Evolutionary conservation across 1,284 basidiomycete genomes (phyloP).

Genomic region (Rhodofomes roseus): DNA sequence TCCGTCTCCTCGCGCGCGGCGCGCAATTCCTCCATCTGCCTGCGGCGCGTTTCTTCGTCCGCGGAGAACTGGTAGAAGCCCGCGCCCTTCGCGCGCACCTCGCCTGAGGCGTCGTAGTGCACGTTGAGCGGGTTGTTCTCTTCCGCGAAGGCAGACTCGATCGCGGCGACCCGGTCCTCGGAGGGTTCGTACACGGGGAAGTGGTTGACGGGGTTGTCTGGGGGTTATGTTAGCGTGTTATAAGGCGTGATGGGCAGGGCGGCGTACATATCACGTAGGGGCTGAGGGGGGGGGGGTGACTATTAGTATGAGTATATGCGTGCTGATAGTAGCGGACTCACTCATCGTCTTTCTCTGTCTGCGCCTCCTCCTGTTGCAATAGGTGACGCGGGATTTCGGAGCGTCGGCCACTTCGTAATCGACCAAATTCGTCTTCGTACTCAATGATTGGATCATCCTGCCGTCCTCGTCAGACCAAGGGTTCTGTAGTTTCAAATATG

Average conservation of each 20-base stretch:
- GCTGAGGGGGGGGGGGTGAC: slow-evolving; percentile 33
- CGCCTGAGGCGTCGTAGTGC: slow-evolving; percentile 81
- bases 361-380: slow-evolving; percentile 28
- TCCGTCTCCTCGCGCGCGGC: slow-evolving; percentile 70
- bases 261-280: slow-evolving; percentile 47
- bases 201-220: slow-evolving; percentile 73
- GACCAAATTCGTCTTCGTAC: slow-evolving; percentile 85
- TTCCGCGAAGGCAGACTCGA: slow-evolving; percentile 74
- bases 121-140: slow-evolving; percentile 66
- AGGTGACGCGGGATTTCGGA: slow-evolving; percentile 77
- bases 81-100: slow-evolving; percentile 86
- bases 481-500: background rate
- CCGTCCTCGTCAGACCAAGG: background rate
- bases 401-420: slow-evolving; percentile 59
- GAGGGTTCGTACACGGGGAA: slow-evolving; percentile 87
- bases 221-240: slow-evolving; percentile 5
- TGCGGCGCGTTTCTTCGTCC: slow-evolving; percentile 71
- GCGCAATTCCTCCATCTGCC: slow-evolving; percentile 79
- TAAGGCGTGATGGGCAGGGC: background rate
- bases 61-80: slow-evolving; percentile 87
- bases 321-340: slow-evolving; percentile 8
- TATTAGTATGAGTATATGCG: slow-evolving; percentile 1
- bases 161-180: slow-evolving; percentile 71
- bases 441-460: slow-evolving; percentile 78
- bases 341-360: slow-evolving; percentile 24